A percentile compares a stretch with the other conserved stretches of the same genome.
phyloP scores from a whole-genome alignment of 805 yeast genomes.

The Dipodascopsis tothii region DNA sequence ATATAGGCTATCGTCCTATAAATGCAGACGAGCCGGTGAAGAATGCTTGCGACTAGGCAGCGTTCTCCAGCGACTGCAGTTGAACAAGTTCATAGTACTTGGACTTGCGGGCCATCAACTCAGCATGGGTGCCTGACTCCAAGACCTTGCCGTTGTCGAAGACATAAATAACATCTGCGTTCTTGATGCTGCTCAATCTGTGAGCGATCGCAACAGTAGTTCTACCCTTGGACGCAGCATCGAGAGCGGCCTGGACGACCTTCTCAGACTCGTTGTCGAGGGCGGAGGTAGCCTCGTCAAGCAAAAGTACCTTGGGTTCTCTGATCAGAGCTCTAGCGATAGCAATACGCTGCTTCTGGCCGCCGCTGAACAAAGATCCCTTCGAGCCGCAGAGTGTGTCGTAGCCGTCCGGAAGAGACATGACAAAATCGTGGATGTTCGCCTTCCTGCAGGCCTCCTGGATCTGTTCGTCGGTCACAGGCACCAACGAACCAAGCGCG shows the following conservation, averaged over 20 bases:
- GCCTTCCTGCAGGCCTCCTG: slow-evolving; percentile 43
- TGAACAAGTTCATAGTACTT: slow-evolving; percentile 37
- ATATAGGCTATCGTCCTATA: too few relatives aligned
- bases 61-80: slow-evolving; percentile 38
- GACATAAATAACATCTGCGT: slow-evolving; percentile 47
- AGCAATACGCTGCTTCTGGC: slow-evolving; percentile 59
- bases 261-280: slow-evolving; percentile 55
- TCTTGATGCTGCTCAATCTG: slow-evolving; percentile 52
- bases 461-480: slow-evolving; percentile 36
- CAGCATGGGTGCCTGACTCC: slow-evolving; percentile 45
- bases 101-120: slow-evolving; percentile 33
- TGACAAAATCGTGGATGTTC: slow-evolving; percentile 45
- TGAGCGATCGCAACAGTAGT: slow-evolving; percentile 73
- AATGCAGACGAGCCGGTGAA: too few relatives aligned
- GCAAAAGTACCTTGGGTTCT: slow-evolving; percentile 46
- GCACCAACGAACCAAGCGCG: slow-evolving; percentile 33
- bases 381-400: slow-evolving; percentile 44
- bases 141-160: slow-evolving; percentile 47
- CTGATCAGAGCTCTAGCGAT: slow-evolving; percentile 57
- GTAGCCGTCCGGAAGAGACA: slow-evolving; percentile 45
- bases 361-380: slow-evolving; percentile 51
- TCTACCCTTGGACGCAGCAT: slow-evolving; percentile 51
- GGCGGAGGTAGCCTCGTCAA: slow-evolving; percentile 54
- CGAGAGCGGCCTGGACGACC: slow-evolving; percentile 56
- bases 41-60: too few relatives aligned